Base-by-base conservation (phyloP, 2,329 filamentous ascomycete species). In the Exophiala sp. region DNA sequence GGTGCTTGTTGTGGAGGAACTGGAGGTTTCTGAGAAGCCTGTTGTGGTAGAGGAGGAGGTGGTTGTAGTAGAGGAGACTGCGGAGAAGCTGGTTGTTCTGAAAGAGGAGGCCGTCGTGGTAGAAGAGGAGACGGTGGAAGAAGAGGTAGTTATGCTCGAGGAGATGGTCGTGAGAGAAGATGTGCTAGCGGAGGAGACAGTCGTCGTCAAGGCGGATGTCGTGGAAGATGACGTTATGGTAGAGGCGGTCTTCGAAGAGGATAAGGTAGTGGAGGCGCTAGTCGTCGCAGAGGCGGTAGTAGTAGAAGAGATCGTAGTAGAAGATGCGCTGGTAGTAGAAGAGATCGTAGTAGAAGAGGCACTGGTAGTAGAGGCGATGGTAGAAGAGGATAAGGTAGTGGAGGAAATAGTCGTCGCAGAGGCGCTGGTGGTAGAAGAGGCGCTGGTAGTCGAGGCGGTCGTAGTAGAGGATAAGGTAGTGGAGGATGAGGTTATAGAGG, bases 171-270 rank as follows among this genome's bases (percentile, higher is more conserved):
- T 43, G 8, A 24, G 27, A 14, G 22, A 29, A 43, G 40, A 43
- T n/a, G 21, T 19, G 5, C 22, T 43, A 13, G 40, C 30, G 8
- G 40, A 29, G 30, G 40, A 27, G 23, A n/a, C n/a, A n/a, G n/a
- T n/a, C n/a, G n/a, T n/a, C n/a, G n/a, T n/a, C n/a, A n/a, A n/a
- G n/a, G n/a, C n/a, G n/a, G n/a, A n/a, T n/a, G 42, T 44, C 13
- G 42, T 45, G n/a, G 29, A 35, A 27, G 43, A 46, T 18, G 11
- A 27, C 3, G 32, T 27, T n/a, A n/a, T 38, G 7, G 43, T 19
- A 27, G 43, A 37, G 43, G 19, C 19, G 13, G 34, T 37, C 21
- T 27, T 34, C 21, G 40, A 29, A 14, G 40, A 29, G 30, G 40
- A 43, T 21, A 8, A 13, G 18, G 42, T 18, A 14, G 24, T 32